Base-by-base conservation (phyloP, 2,329 filamentous ascomycete genomes). In the Exserohilum turcica region DNA sequence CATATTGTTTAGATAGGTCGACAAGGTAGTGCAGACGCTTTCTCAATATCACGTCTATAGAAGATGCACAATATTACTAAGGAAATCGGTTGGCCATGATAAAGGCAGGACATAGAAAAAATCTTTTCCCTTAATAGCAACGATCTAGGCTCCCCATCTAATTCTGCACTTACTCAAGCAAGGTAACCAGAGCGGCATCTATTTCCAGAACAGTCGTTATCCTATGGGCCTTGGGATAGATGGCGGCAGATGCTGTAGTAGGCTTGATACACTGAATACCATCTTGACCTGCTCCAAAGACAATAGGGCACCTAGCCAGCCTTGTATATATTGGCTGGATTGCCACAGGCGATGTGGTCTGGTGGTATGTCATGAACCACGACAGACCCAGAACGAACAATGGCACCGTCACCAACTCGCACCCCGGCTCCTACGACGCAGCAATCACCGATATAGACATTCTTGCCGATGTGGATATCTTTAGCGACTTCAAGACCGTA, bases 371-470 rank as follows among this genome's bases (percentile, higher is more conserved):
- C 77, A 76, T 79, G 77, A 27, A 79, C 81, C 28, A 85, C 81
- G 31, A 84, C 77, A 13, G 79, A 80, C 10, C 82, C 81, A 27
- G 82, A 79, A 35, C 78, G 78, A 37, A 85, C 74, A 10, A 79
- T 79, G 33, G 80, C 77, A 31, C 81, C 80, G 46, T 77, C 79
- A 13, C 80, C 79, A 49, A 85, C 81, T n/a, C 73, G 78, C 8
- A 79, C 73, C 16, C 80, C 81, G 12, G 81, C 77, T 63, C 82
- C 76, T 57, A 89, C 86, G 3, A 80, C 84, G 51, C 82, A 83
- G 48, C 81, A 80, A 6, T 82, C 81, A 38, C 85, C 86, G 63
- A 89, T 84, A 72, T 82, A 84, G 65, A 84, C 19, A 33, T 51
- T 33, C 28, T 32, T 19, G 29, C 28, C 31, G 28, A 44, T 44